Evolutionary conservation across 2,329 filamentous ascomycete genomes (phyloP).

Genomic region (Scedosporium boydii): DNA sequence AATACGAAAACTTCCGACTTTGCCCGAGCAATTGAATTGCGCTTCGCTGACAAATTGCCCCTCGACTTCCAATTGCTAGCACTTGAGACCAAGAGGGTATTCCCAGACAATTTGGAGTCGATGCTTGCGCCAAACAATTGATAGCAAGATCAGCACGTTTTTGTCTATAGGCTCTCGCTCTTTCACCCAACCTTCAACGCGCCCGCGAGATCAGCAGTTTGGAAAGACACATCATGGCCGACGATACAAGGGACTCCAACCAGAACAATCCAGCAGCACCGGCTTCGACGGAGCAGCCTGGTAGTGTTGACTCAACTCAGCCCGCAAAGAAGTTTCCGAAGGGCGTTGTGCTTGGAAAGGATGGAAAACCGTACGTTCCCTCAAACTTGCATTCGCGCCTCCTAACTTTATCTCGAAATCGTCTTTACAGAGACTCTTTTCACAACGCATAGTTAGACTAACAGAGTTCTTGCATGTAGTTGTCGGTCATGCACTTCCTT

Average conservation of each 20-base stretch:
- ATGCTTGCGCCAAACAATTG: too few relatives aligned
- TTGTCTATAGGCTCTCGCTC: too few relatives aligned
- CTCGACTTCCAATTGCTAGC: too few relatives aligned
- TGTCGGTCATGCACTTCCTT: conserved; percentile 66
- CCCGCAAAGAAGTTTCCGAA: conserved; percentile 51
- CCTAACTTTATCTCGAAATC: too few relatives aligned
- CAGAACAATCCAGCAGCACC: conserved; percentile 7
- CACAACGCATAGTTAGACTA: neutral
- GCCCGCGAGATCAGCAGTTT: neutral
- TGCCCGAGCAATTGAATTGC: too few relatives aligned
- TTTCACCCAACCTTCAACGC: too few relatives aligned
- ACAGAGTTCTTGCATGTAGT: conserved; percentile 27
- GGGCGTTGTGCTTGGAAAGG: conserved; percentile 65
- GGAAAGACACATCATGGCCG: conserved; percentile 15
- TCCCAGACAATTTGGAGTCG: too few relatives aligned
- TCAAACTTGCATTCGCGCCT: neutral
- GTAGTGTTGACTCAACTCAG: conserved; percentile 11
- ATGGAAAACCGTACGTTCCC: conserved; percentile 69
- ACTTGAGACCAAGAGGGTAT: too few relatives aligned
- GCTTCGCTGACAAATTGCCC: too few relatives aligned
- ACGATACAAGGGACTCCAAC: conserved; percentile 23
- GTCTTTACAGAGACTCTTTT: neutral
- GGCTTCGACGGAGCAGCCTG: conserved; percentile 13
- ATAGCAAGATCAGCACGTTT: too few relatives aligned
- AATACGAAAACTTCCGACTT: too few relatives aligned